Percentiles rank a stretch among this genome's conserved stretches.
These are phyloP conservation scores for Ogataea siamensis DNA, from an alignment of 805 yeast genomes.

Conservation along the genomic window DNA sequence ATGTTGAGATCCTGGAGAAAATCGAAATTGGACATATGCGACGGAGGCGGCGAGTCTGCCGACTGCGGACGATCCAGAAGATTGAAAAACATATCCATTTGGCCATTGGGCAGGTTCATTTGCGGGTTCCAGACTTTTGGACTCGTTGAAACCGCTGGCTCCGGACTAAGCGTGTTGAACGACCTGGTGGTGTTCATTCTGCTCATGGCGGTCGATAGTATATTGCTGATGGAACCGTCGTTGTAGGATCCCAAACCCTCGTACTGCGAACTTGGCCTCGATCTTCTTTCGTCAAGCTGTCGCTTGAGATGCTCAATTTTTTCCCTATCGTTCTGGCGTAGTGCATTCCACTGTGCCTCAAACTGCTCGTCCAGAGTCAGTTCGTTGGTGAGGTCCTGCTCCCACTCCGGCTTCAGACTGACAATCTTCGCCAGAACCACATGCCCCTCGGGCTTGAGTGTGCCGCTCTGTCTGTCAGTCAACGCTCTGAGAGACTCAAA, in stretches of 20 bases:
- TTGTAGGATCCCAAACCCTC: slow-evolving; percentile 20
- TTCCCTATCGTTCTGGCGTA: slow-evolving; percentile 37
- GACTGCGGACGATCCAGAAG: slow-evolving; percentile 8
- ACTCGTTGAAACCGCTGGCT: slow-evolving; percentile 13
- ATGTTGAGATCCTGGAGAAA: slow-evolving; percentile 9
- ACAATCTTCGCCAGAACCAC: slow-evolving; percentile 23
- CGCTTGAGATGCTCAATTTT: slow-evolving; percentile 29
- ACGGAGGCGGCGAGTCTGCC: slow-evolving; percentile 18
- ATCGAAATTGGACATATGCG: slow-evolving; percentile 20
- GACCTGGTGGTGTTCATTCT: slow-evolving; percentile 20
- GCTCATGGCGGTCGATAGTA: slow-evolving; percentile 24
- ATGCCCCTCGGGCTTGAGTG: slow-evolving; percentile 29
- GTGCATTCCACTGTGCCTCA: slow-evolving; percentile 40
- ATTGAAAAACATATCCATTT: slow-evolving; percentile 8
- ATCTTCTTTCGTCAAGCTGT: slow-evolving; percentile 21
- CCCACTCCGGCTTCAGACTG: slow-evolving; percentile 33
- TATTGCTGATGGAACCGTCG: slow-evolving; percentile 22
- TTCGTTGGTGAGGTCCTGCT: slow-evolving; percentile 29
- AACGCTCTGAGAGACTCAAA: slow-evolving; percentile 25
- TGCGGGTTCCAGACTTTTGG: slow-evolving; percentile 20
- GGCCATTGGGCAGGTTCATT: slow-evolving; percentile 6
- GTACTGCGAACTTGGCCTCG: slow-evolving; percentile 17
- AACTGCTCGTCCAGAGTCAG: slow-evolving; percentile 33
- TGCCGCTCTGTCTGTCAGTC: slow-evolving; percentile 31
- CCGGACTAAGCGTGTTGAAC: slow-evolving; percentile 17